Evolutionary conservation across 257 asterid species (phyloP), one percentile per base, ranked within the genome.

Genomic region (Ophiorrhiza pumila): DNA sequence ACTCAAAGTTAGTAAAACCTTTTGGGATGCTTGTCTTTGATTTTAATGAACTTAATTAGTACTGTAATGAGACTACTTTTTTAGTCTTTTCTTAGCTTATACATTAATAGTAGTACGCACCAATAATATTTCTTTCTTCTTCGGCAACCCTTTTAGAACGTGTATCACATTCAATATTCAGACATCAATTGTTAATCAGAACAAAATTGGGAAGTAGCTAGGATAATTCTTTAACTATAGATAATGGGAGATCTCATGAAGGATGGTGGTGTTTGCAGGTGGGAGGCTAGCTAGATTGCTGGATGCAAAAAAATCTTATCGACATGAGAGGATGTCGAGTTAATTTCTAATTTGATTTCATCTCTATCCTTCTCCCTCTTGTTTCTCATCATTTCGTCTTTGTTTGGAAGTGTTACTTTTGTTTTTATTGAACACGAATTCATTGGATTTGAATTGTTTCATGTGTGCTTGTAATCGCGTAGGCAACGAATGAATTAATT

Each of bases 251-350:
- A 56, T 56, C 43, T 71, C 3, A 56, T 69, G 39, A 71, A 15
- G n/a, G 13, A 39, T 56, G 22, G 25, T 71, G 55, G 53, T 4
- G 35, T 71, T 22, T 71, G 80, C 87, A 87, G 89, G 85, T 74
- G 74, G 34, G 41, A 17, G 57, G 78, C 56, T 32, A 58, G 74
- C 58, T 77, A 37, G 57, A 71, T 58, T 59, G 78, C 32, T 78
- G 60, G 49, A 70, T 29, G 73, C 27, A 68, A n/a, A 53, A 43
- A 62, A 74, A 46, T 42, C 59, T 63, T 37, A 63, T 80, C 73
- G 84, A 76, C 87, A 80, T 75, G 84, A 83, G 80, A 57, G 87
- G 88, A 80, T 85, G 88, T 79, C 83, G 23, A 59, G 73, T 45
- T 63, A 70, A 20, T 41, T 66, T 72, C 35, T 11, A 47, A 49